Percentiles rank a stretch among this genome's conserved stretches.
Conservation (phyloP, 345 rosid genomes). For the Durio zibethinus region DNA sequence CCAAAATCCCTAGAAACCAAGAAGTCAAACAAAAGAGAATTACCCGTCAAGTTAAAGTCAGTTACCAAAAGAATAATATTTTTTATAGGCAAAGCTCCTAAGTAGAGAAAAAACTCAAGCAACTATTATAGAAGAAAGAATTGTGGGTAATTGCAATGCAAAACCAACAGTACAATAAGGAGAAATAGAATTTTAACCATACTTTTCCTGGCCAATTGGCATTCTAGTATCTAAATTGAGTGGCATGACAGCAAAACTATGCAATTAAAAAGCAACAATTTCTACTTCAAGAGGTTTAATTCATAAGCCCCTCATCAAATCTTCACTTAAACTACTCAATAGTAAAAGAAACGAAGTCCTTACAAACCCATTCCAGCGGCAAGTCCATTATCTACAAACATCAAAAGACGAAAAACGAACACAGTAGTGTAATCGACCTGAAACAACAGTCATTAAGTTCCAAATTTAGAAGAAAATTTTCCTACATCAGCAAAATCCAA, state of each 20-base stretch:
- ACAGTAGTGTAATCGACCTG: conserved; percentile 95
- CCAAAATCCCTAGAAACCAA: conserved; percentile 76
- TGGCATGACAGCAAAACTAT: not conserved
- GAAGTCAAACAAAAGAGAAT: conserved; percentile 10
- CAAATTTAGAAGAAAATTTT: not conserved
- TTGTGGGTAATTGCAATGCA: not conserved
- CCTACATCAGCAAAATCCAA: not conserved
- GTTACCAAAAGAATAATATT: not conserved
- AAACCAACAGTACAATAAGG: not conserved
- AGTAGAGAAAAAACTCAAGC: not conserved
- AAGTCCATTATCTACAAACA: conserved; percentile 94
- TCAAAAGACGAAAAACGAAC: conserved; percentile 82
- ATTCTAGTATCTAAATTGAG: not conserved
- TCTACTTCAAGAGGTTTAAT: not conserved
- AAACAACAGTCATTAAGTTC: conserved; percentile 19
- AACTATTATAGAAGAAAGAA: not conserved
- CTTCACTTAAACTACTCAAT: not conserved
- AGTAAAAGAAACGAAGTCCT: conserved; percentile 26
- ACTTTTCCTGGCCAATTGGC: not conserved
- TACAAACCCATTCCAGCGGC: conserved; percentile 99
- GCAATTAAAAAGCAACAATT: not conserved
- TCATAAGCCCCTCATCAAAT: not conserved
- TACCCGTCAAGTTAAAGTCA: not conserved
- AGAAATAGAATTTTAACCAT: not conserved
- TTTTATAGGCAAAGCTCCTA: not conserved